Conservation (phyloP, 2,329 filamentous ascomycete species). For the Teratosphaeriaceae sp. region DNA sequence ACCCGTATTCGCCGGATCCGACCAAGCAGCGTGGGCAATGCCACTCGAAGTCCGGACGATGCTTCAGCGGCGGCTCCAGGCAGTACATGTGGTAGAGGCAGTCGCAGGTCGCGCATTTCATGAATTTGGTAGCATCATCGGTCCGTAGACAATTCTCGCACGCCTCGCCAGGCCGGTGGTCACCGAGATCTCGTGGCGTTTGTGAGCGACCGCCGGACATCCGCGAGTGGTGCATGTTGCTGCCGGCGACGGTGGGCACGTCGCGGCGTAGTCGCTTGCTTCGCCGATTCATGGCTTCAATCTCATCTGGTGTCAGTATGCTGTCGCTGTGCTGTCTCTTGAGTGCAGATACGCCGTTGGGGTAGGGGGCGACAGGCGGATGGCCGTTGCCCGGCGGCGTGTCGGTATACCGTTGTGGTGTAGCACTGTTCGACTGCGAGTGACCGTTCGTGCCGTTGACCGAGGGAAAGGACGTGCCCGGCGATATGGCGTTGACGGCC, state of each 20-base stretch:
- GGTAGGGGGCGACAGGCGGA: constrained; percentile 17
- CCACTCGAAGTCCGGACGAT: constrained; percentile 82
- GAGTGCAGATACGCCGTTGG: constrained; percentile 34
- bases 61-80: constrained; percentile 76
- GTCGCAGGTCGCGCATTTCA: constrained; percentile 89
- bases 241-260: constrained; percentile 81
- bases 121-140: constrained; percentile 62
- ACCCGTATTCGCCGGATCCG: constrained; percentile 93
- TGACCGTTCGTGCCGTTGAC: constrained; percentile 49
- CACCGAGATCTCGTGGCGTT: constrained; percentile 49
- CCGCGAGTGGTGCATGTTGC: constrained; percentile 91
- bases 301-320: constrained; percentile 32
- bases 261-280: constrained; percentile 90
- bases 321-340: constrained; percentile 62
- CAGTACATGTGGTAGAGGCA: constrained; percentile 81
- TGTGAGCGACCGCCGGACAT: constrained; percentile 65
- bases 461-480: constrained; percentile 45
- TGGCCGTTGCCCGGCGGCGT: constrained; percentile 42
- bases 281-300: constrained; percentile 52
- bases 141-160: constrained; percentile 83
- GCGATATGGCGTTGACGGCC: constrained; percentile 52
- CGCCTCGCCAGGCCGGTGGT: constrained; percentile 54
- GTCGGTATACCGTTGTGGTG: constrained; percentile 38
- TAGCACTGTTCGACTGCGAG: constrained; percentile 18
- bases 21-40: constrained; percentile 93